phyloP scores from a whole-genome alignment of 805 yeast genomes.

The Geotrichum ghanense region DNA sequence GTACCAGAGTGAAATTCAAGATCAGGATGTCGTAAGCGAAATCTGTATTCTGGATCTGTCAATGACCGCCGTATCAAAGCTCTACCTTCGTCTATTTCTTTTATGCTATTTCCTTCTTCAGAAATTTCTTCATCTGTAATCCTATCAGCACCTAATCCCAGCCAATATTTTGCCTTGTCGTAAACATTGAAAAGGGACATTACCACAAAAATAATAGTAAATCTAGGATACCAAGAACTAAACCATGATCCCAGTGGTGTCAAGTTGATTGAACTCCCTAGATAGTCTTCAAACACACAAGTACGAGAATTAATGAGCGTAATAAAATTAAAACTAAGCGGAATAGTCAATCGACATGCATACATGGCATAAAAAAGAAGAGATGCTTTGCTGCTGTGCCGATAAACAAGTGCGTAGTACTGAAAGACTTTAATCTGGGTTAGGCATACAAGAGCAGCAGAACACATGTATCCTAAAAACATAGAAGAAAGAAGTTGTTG shows the following conservation, averaged over 20 bases:
- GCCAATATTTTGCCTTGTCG: slow-evolving; percentile 40
- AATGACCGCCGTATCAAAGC: neutral
- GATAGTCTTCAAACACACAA: slow-evolving; percentile 55
- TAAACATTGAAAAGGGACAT: slow-evolving; percentile 54
- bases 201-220: slow-evolving; percentile 57
- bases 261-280: slow-evolving; percentile 64
- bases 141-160: slow-evolving; percentile 28
- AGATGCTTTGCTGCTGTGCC: slow-evolving; percentile 62
- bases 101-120: slow-evolving; percentile 11
- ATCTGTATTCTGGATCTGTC: neutral
- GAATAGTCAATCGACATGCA: slow-evolving; percentile 71
- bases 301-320: slow-evolving; percentile 46
- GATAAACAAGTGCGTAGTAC: slow-evolving; percentile 62
- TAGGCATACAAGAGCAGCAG: slow-evolving; percentile 54
- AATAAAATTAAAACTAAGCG: slow-evolving; percentile 67
- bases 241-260: slow-evolving; percentile 62
- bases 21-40: neutral
- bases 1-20: neutral
- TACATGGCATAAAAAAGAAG: slow-evolving; percentile 70
- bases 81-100: neutral
- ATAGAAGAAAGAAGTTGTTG: slow-evolving; percentile 31
- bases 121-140: slow-evolving; percentile 27
- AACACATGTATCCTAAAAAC: slow-evolving; percentile 53
- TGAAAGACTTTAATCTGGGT: slow-evolving; percentile 61
- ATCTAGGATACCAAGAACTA: slow-evolving; percentile 63